phyloP scores from a whole-genome alignment of 495 filamentous ascomycete genomes.

The Astrothelium macrocarpum region DNA sequence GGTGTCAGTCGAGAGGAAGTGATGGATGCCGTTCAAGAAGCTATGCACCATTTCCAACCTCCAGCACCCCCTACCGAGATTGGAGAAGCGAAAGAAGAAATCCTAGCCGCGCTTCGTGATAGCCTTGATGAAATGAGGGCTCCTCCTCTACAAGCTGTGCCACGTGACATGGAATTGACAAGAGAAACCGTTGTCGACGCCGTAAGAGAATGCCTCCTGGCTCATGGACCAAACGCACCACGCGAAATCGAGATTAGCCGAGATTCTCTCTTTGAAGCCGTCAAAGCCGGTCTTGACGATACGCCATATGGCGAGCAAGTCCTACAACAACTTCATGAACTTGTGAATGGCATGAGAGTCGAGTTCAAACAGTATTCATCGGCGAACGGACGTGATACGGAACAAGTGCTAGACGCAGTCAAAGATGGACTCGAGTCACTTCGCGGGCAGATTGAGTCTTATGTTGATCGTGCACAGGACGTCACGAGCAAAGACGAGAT shows the following conservation, averaged over 20 bases:
- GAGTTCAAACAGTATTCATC: constrained; percentile 67
- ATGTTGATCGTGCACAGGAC: constrained; percentile 59
- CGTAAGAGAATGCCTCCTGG: constrained; percentile 47
- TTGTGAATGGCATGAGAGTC: constrained; percentile 60
- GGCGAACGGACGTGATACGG: constrained; percentile 64
- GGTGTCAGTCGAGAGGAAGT: constrained; percentile 66
- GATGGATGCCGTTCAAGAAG: constrained; percentile 69
- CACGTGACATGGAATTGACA: constrained; percentile 34
- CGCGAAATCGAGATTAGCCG: constrained; percentile 52
- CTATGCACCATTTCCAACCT: constrained; percentile 64
- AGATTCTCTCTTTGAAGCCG: constrained; percentile 58
- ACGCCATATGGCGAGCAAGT: constrained; percentile 53
- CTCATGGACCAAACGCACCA: constrained; percentile 34
- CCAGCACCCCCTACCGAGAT: constrained; percentile 54
- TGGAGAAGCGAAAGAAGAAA: constrained; percentile 64
- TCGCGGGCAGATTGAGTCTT: constrained; percentile 69
- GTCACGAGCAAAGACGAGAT: constrained; percentile 66
- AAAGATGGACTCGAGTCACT: constrained; percentile 77
- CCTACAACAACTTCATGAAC: constrained; percentile 60
- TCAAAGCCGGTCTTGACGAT: constrained; percentile 50
- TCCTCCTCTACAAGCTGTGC: constrained; percentile 36
- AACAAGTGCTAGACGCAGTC: constrained; percentile 73
- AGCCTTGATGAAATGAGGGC: constrained; percentile 69
- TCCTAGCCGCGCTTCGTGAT: constrained; percentile 64
- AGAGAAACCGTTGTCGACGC: constrained; percentile 47